Base-by-base conservation (phyloP, 108 stramenopile species). In the Fistulifera solaris region DNA sequence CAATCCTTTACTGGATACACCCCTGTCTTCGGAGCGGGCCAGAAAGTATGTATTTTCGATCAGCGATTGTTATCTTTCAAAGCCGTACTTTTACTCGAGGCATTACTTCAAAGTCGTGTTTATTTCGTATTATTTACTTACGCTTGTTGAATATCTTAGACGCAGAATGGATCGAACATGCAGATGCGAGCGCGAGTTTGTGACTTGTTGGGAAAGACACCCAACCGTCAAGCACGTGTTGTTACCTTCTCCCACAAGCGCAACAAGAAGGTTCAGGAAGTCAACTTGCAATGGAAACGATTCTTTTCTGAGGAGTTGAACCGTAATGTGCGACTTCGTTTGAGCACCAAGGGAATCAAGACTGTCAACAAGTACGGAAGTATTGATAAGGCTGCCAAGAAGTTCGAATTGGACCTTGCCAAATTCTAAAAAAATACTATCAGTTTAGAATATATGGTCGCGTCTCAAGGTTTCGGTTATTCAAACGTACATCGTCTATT, bases 281-380 rank as follows among this genome's bases (percentile, higher is more conserved):
- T 96, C 40, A 96, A 96, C 69, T 73, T 96, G 53, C 95, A 96
- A 58, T 78, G 78, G 75, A 90, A 89, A 59, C 58, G 78, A 59
- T 86, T 85, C 61, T 91, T 62, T 59, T 94, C 89, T 61, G 91
- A 87, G 40, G 81, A 81, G 2, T 68, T 94, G 49, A 78, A 80
- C 40, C 76, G 91, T 24, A 75, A 72, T 17, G 90, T 95, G 23
- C 60, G 81, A 53, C 56, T 96, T 51, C 82, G 96, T 51, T 65
- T 96, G 62, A 87, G 80, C 44, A 96, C 94, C 42, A 95, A 94
- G 79, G 96, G 90, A 58, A 86, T 94, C 62, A 94, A 93, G 83
- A 96, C 96, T 24, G 89, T 96, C 28, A 80, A 92, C 59, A 95
- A 95, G 77, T 78, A 92, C 59, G 96, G 96, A 59, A 67, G 80